Conservation (phyloP, 2,329 filamentous ascomycete species). For the Ophiosphaerella herpotricha region DNA sequence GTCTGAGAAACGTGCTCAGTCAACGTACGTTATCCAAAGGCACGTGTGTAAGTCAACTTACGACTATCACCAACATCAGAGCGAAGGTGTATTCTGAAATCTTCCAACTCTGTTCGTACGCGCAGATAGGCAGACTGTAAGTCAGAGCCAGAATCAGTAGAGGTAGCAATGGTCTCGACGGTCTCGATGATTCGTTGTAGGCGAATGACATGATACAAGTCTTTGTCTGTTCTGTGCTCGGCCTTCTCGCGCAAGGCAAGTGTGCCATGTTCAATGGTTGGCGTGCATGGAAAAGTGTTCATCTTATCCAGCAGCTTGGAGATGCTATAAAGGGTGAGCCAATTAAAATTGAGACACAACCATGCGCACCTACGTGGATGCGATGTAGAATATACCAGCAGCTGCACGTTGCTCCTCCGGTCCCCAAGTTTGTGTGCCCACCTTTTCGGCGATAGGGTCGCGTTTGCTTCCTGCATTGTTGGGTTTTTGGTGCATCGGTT, state of each 20-base stretch:
- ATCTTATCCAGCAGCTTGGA: constrained; percentile 47
- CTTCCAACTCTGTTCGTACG: constrained; percentile 39
- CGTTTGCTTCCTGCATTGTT: constrained; percentile 26
- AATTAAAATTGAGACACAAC: not conserved
- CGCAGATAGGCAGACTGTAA: constrained; percentile 38
- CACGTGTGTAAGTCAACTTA: constrained; percentile 20
- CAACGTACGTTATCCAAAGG: not conserved
- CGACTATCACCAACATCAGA: constrained; percentile 35
- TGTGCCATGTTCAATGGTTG: constrained; percentile 47
- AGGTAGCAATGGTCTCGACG: constrained; percentile 35
- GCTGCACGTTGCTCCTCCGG: constrained; percentile 52
- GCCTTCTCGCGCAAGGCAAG: constrained; percentile 36
- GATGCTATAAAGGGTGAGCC: constrained; percentile 32
- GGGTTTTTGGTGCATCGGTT: constrained; percentile 21
- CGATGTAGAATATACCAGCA: constrained; percentile 51
- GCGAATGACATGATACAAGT: constrained; percentile 44
- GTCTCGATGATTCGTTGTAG: constrained; percentile 48
- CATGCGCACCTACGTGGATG: constrained; percentile 43
- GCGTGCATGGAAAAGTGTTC: constrained; percentile 41
- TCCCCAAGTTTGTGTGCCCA: constrained; percentile 30
- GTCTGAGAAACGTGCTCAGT: constrained; percentile 25
- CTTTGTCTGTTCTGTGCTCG: constrained; percentile 42
- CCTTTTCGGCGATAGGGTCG: constrained; percentile 21
- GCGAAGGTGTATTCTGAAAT: constrained; percentile 35
- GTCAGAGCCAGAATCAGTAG: constrained; percentile 22